These are phyloP conservation scores for Thuja plicata DNA, from an alignment of 83 land plant species.

Conservation along the genomic window DNA sequence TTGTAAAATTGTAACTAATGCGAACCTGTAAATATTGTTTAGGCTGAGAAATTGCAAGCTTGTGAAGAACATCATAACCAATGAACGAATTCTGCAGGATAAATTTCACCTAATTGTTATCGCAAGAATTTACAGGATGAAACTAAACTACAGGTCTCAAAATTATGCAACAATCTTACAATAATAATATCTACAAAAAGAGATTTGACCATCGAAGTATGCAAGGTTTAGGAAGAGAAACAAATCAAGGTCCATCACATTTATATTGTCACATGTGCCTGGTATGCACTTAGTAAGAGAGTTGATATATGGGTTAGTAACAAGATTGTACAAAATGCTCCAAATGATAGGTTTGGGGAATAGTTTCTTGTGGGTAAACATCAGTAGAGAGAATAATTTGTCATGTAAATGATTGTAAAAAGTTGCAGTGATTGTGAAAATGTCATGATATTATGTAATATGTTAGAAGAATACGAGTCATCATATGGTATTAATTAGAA, in stretches of 20 bases:
- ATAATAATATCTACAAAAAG: not conserved
- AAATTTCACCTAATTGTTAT: not conserved
- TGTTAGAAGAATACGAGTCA: not conserved
- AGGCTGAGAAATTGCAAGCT: constrained; percentile 90
- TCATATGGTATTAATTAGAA: not conserved
- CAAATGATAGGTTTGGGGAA: not conserved
- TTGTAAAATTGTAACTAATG: constrained; percentile 4
- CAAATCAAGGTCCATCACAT: not conserved
- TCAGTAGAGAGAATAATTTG: not conserved
- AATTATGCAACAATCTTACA: not conserved
- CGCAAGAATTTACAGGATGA: not conserved
- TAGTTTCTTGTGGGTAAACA: not conserved
- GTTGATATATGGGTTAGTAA: not conserved
- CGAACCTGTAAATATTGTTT: constrained; percentile 90
- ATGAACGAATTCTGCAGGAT: constrained; percentile 81
- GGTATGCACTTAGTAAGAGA: not conserved
- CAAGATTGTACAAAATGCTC: not conserved
- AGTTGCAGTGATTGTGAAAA: not conserved
- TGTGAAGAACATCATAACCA: constrained; percentile 78
- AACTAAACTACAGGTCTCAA: not conserved
- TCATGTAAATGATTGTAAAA: not conserved
- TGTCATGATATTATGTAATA: not conserved
- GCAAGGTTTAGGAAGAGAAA: not conserved
- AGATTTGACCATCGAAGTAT: not conserved
- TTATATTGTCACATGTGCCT: not conserved